Conservation (phyloP, 2,329 filamentous ascomycete genomes). For the Fusarium humuli region DNA sequence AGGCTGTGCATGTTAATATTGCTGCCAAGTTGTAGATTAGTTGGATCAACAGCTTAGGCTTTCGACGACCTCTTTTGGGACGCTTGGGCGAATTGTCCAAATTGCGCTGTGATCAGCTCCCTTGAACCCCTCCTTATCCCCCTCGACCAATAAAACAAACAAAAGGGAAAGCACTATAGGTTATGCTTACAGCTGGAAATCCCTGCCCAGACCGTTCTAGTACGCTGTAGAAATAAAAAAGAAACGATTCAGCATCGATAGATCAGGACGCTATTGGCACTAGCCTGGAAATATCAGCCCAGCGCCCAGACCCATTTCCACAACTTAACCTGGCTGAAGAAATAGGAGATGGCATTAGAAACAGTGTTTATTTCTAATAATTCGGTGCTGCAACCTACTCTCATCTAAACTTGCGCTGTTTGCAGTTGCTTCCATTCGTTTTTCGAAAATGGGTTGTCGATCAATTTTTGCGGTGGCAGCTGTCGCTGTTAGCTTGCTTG, state of each 20-base stretch:
- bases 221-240: neutral
- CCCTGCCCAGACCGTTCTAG: too few relatives aligned
- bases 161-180: too few relatives aligned
- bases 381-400: too few relatives aligned
- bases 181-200: neutral
- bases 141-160: too few relatives aligned
- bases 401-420: neutral
- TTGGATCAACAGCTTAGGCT: too few relatives aligned
- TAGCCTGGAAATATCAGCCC: neutral
- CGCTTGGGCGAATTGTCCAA: too few relatives aligned
- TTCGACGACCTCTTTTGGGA: too few relatives aligned
- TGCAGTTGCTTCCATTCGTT: neutral
- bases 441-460: neutral
- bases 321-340: too few relatives aligned
- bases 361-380: fast-evolving
- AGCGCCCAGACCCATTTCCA: too few relatives aligned
- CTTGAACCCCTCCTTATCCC: too few relatives aligned
- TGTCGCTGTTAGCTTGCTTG: neutral
- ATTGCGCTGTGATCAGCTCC: too few relatives aligned
- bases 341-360: too few relatives aligned
- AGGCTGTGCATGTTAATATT: slow-evolving; percentile 60
- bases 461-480: fast-evolving
- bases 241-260: neutral
- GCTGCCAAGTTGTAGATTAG: slow-evolving; percentile 29
- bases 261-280: neutral